Evolutionary conservation across 345 rosid species (phyloP).

Genomic region (Salix arbutifolia): DNA sequence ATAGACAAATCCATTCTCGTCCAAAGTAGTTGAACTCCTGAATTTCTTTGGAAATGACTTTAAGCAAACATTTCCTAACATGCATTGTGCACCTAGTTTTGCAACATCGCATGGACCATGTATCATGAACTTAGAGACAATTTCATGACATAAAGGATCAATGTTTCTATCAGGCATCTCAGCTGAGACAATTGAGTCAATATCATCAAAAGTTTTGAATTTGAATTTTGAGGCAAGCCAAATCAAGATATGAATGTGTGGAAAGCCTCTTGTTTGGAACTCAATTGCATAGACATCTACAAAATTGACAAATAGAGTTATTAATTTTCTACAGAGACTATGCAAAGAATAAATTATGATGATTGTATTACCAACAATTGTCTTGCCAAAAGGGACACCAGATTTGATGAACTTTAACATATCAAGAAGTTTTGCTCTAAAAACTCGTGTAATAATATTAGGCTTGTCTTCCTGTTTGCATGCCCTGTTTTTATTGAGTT

Average conservation of each 20-base stretch:
- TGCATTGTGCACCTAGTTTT: neutral
- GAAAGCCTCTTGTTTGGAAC: neutral
- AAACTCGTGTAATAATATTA: neutral
- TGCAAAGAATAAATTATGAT: too few relatives aligned
- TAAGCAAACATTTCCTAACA: neutral
- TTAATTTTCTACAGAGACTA: too few relatives aligned
- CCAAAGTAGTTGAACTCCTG: neutral
- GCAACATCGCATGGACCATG: neutral
- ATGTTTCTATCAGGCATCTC: neutral
- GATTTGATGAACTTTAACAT: neutral
- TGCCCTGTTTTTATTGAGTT: rapidly evolving
- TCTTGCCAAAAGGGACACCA: neutral
- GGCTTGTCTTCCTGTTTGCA: neutral
- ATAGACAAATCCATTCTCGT: neutral
- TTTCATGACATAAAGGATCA: neutral
- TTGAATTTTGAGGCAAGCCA: neutral
- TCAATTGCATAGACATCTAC: neutral
- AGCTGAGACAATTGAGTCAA: neutral
- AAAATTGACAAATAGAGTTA: too few relatives aligned
- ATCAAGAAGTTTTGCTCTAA: neutral
- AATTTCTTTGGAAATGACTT: neutral
- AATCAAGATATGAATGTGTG: neutral
- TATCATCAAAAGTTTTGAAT: rapidly evolving
- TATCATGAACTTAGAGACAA: neutral
- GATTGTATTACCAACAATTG: neutral